Conservation (phyloP, 2,329 filamentous ascomycete species). For the Pseudopyricularia javanii region DNA sequence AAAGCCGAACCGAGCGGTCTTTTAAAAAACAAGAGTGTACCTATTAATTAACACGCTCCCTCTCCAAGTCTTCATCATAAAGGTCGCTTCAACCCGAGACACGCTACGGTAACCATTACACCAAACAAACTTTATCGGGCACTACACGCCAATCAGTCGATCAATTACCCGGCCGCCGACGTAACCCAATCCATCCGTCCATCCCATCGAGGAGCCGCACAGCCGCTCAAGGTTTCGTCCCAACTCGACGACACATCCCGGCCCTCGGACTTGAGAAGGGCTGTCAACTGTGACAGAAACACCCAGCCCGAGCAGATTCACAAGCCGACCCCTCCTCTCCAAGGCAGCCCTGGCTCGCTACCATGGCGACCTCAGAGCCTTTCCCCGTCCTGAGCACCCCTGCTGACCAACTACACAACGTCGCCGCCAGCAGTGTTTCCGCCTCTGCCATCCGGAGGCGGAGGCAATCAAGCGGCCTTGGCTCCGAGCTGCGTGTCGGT, state of each 20-base stretch:
- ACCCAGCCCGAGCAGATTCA: too few species aligned
- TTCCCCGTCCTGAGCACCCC: constrained; percentile 42
- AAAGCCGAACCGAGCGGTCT: too few species aligned
- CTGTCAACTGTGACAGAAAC: not conserved
- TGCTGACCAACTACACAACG: constrained; percentile 33
- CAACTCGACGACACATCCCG: not conserved
- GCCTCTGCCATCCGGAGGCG: constrained; percentile 27
- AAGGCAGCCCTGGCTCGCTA: not conserved
- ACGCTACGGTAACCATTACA: too few species aligned
- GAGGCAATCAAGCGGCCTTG: constrained; percentile 43
- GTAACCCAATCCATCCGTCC: not conserved
- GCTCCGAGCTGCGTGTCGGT: constrained; percentile 38
- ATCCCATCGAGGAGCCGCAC: too few species aligned
- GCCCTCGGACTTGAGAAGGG: not conserved
- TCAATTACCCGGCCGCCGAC: not conserved
- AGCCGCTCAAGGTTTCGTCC: not conserved
- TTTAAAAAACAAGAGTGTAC: too few species aligned
- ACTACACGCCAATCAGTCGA: too few species aligned
- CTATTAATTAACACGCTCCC: too few species aligned
- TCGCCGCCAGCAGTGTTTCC: constrained; percentile 17
- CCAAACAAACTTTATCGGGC: too few species aligned
- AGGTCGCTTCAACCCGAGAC: too few species aligned
- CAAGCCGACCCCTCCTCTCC: not conserved
- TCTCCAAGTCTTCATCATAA: too few species aligned
- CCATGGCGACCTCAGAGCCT: constrained; percentile 37